Evolutionary conservation across 805 yeast species (phyloP), one percentile per base, ranked within the genome.

Genomic region (Tanozyma kutaoensis): DNA sequence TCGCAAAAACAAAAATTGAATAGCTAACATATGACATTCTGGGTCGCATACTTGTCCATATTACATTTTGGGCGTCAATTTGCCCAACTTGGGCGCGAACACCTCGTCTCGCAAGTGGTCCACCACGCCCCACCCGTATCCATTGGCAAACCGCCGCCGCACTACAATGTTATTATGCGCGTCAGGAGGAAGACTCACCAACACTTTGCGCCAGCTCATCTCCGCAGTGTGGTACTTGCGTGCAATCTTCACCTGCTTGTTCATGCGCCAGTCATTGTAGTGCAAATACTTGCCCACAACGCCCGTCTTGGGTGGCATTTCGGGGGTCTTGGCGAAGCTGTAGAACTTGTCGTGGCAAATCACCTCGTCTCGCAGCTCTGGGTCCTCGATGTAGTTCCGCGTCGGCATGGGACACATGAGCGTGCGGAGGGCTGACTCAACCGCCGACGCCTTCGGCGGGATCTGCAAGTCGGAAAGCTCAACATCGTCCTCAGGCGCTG

Each of bases 81-180:
- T n/a, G n/a, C n/a, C n/a, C n/a, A n/a, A n/a, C n/a, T n/a, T n/a
- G n/a, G n/a, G n/a, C n/a, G n/a, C n/a, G n/a, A n/a, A n/a, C n/a
- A n/a, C n/a, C n/a, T n/a, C n/a, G n/a, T n/a, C n/a, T n/a, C n/a
- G n/a, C 24, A 60, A 37, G 34, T 60, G 66, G 30, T 58, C 62
- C 8, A 60, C 41, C 8, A 59, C 64, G 1, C 63, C 63, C 67
- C 67, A 60, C 8, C 67, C 67, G 34, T 54, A 60, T 1, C 62
- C 66, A 38, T 60, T 60, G 15, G 60, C 44, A 38, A 60, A 60
- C 19, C 62, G 33, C 28, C 67, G 43, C 25, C 67, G 34, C 10
- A 60, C 67, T 4, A 57, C 44, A 5, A 60, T 60, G 33, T 59
- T 60, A 35, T 58, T 60, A 37, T 60, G 67, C 3, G 67, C 64